These are phyloP conservation scores for Arctostaphylos glauca DNA, from an alignment of 148 eudicot genomes.

Conservation along the genomic window DNA sequence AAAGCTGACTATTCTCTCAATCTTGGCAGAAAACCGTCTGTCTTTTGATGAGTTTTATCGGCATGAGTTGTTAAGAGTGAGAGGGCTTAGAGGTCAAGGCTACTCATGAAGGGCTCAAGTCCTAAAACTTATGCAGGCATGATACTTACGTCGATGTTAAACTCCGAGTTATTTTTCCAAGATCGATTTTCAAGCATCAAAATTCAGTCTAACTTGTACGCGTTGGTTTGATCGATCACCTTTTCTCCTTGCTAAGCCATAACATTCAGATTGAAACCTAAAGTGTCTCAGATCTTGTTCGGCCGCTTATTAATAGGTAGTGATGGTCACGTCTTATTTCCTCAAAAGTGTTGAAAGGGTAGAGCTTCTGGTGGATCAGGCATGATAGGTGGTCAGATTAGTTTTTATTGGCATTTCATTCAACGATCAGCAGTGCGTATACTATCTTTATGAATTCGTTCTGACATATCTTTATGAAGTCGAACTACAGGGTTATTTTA, in stretches of 20 bases:
- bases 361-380: neutral
- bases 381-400: neutral
- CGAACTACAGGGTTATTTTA: neutral
- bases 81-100: slow-evolving; percentile 13
- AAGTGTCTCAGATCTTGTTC: neutral
- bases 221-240: neutral
- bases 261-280: neutral
- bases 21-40: slow-evolving; percentile 33
- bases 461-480: neutral
- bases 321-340: neutral
- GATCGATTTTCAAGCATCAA: neutral
- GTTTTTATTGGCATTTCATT: neutral
- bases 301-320: neutral
- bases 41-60: slow-evolving; percentile 40
- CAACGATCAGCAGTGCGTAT: neutral
- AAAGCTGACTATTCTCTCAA: slow-evolving; percentile 3
- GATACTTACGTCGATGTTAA: no score
- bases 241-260: neutral
- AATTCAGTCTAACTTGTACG: neutral
- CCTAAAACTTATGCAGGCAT: neutral
- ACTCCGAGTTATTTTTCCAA: no score
- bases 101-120: slow-evolving; percentile 6
- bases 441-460: neutral
- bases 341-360: neutral
- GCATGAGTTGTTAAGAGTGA: slow-evolving; percentile 31